Base-by-base conservation (phyloP, 257 asterid species). In the Solanum medicagineum region DNA sequence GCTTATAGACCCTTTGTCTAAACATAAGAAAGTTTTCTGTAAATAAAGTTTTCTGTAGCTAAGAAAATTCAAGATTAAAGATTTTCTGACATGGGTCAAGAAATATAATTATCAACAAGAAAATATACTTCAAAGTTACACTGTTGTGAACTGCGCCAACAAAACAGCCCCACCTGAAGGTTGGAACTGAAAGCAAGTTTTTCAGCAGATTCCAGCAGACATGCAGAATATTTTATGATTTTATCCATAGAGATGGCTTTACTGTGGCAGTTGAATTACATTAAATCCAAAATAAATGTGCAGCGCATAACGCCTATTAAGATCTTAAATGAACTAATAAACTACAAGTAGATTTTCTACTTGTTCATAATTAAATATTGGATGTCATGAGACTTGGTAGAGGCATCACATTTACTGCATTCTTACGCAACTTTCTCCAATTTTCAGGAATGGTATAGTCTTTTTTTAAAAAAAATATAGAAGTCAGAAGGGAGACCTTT, bases 401-500 rank as follows among this genome's bases (percentile, higher is more conserved):
- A 74, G 59, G 59, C 59, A 74, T 53, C 81, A n/a, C 81, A 74
- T 45, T 74, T 14, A 74, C 81, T 47, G 22, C 62, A 75, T 49
- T 51, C 44, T 70, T 70, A 26, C 24, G 51, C 44, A 49, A 9
- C 62, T 22, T 26, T 75, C 45, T 49, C 44, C 82, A 49, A 75
- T 15, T 49, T 75, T 75, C 29, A 79, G 47, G 65, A 79, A 53
- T 53, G 22, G 22, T 4, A 49, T 24, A 75, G 45, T 26, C 51
- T 9, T 14, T 77, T 8, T 4, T 2, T 20, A 69, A 10, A 73
- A 75, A 40, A 19, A 0, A 36, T 4, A 22, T 13, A 17, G 16
- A 65, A 10, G 65, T 44, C 59, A 36, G 77, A 86, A 81, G 84
- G 66, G 26, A 51, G 45, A 97, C 99, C 99, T 95, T 94, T 90